A percentile compares a stretch with the other conserved stretches of the same genome.
These are phyloP conservation scores for Pestalotiopsis sp. DNA, from an alignment of 2,329 filamentous ascomycete genomes.

Conservation along the genomic window DNA sequence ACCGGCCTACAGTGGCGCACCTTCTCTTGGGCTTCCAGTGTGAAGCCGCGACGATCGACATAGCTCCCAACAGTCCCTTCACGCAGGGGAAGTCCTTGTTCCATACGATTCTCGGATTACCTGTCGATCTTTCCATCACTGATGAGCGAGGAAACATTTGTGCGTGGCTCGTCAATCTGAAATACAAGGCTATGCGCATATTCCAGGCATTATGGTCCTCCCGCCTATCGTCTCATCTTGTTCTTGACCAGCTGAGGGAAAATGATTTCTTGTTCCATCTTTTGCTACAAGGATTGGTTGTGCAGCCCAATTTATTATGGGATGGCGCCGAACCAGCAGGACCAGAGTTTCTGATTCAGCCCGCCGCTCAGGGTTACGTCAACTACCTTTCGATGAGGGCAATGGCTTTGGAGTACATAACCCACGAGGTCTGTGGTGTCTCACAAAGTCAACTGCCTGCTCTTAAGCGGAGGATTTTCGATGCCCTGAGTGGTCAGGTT, in stretches of 20 bases:
- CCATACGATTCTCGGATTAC: conserved; percentile 75
- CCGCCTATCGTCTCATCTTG: conserved; percentile 72
- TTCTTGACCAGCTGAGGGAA: conserved; percentile 77
- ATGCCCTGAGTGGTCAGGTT: conserved; percentile 78
- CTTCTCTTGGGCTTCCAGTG: conserved; percentile 87
- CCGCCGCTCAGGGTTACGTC: conserved; percentile 69
- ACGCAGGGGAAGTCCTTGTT: conserved; percentile 75
- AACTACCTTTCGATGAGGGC: conserved; percentile 80
- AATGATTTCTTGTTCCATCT: conserved; percentile 81
- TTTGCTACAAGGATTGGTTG: conserved; percentile 70
- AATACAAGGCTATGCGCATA: conserved; percentile 70
- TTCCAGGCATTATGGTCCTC: conserved; percentile 84
- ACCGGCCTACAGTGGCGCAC: conserved; percentile 86
- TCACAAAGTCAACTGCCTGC: conserved; percentile 71
- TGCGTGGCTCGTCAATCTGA: conserved; percentile 70
- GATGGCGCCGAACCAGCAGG: conserved; percentile 64
- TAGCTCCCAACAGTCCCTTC: conserved; percentile 72
- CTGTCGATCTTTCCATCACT: conserved; percentile 67
- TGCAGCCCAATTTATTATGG: conserved; percentile 72
- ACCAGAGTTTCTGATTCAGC: conserved; percentile 68
- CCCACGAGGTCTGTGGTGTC: conserved; percentile 80
- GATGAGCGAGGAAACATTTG: conserved; percentile 60
- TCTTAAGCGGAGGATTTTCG: conserved; percentile 68
- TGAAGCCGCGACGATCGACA: conserved; percentile 67
- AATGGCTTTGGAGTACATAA: conserved; percentile 80